Base-by-base conservation (phyloP, 2,329 filamentous ascomycete species). In the Amesomyces nigricolor region DNA sequence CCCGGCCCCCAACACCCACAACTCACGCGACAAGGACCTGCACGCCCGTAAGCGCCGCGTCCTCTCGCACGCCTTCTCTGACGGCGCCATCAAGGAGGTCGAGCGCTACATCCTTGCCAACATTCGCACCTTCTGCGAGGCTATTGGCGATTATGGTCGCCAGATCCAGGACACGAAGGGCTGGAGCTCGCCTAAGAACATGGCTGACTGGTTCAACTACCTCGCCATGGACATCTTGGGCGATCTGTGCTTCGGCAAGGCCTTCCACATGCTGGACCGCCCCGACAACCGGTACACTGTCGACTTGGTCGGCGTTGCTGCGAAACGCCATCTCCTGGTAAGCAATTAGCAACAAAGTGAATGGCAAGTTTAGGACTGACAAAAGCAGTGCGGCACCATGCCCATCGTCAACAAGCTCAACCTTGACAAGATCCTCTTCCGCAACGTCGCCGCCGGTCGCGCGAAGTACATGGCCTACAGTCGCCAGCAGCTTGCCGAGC, bases 31-130 rank as follows among this genome's bases (percentile, higher is more conserved):
- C 66, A 87, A 86, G 71, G 71, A 76, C 0, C 72, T 82, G 42
- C 87, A 90, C 67, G 85, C 85, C 30, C 82, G 86, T 51, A 89
- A 89, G 75, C 76, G 86, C 39, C 78, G 85, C 26, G 85, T 88
- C 29, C 73, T 90, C 37, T 83, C 82, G n/a, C 84, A 88, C 62
- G 86, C 83, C 32, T 89, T 90, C 68, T 82, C 82, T 0, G 83
- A 87, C 55, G 72, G 75, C 40, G 84, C 85, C 51, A 76, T 87
- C 64, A 84, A 81, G 71, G 79, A 82, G 64, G 85, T 87, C 77
- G 84, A 88, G 70, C 75, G 79, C 56, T 84, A 86, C 60, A 82
- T 88, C 59, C 71, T 87, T 9, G 72, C 76, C 61, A 86, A 88
- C 64, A 76, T 88, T 46, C 75, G 84, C n/a, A 80, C 80, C 17